Percentiles rank a stretch among this genome's conserved stretches.
phyloP scores from a whole-genome alignment of 495 filamentous ascomycete species.

The Neurospora discreta region DNA sequence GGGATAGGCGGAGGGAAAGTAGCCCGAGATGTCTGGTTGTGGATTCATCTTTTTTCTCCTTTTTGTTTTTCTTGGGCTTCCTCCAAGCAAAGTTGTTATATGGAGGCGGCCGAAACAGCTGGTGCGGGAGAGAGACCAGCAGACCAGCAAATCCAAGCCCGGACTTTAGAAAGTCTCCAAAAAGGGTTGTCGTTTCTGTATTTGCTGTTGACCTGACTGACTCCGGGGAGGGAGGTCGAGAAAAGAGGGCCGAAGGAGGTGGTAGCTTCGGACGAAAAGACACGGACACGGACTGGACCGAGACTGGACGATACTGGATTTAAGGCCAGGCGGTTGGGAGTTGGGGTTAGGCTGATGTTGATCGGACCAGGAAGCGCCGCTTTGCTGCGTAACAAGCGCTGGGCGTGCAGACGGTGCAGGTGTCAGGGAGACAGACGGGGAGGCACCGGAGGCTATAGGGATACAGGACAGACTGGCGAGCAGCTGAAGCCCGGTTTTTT shows the following conservation, averaged over 20 bases:
- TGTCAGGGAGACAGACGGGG: not conserved
- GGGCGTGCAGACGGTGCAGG: not conserved
- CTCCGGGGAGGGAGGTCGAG: not conserved
- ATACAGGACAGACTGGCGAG: not conserved
- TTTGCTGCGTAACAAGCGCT: not conserved
- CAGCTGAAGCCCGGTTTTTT: not conserved
- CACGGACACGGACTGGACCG: not conserved
- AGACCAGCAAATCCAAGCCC: slow-evolving; percentile 4
- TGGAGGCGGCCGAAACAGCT: slow-evolving; percentile 10
- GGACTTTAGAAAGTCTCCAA: not conserved
- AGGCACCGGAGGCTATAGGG: not conserved
- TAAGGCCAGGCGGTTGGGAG: not conserved
- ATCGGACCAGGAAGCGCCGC: not conserved
- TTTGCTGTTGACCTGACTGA: not conserved
- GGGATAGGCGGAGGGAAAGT: slow-evolving; percentile 18
- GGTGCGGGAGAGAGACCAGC: slow-evolving; percentile 9
- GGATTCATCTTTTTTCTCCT: slow-evolving; percentile 18
- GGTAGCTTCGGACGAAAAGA: not conserved
- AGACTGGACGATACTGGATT: not conserved
- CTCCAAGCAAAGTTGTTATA: not conserved
- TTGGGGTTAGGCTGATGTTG: not conserved
- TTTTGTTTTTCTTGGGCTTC: not conserved
- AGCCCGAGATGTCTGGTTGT: slow-evolving; percentile 13
- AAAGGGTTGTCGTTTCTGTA: no score
- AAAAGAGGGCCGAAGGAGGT: not conserved